phyloP scores from a whole-genome alignment of 192 early-diverging fungal genomes.

The Rhizophagus prolifer region DNA sequence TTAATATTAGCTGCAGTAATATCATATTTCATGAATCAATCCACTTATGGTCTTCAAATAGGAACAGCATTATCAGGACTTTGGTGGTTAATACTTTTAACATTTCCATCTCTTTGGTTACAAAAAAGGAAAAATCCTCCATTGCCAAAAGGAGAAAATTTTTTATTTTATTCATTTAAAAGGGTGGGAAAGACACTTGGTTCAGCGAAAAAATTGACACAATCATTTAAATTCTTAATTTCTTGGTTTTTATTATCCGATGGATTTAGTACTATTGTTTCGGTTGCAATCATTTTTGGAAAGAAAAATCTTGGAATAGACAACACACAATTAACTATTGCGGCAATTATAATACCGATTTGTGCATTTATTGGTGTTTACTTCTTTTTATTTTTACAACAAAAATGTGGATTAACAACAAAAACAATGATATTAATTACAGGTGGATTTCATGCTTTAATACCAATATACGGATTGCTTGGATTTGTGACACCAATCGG shows the following conservation, averaged over 20 bases:
- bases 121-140: conserved; percentile 44
- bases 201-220: conserved; percentile 48
- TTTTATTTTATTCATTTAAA: conserved; percentile 45
- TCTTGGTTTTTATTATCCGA: conserved; percentile 75
- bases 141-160: conserved; percentile 40
- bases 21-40: conserved; percentile 31
- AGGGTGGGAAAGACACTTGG: conserved; percentile 38
- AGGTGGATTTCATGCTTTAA: conserved; percentile 42
- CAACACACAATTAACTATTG: conserved; percentile 49
- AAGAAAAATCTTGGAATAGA: conserved; percentile 52
- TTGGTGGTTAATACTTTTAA: conserved; percentile 52
- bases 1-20: conserved; percentile 42
- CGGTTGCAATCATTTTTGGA: conserved; percentile 58
- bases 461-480: conserved; percentile 65
- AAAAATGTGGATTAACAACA: conserved; percentile 45
- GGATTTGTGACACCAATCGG: conserved; percentile 61
- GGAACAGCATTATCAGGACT: conserved; percentile 45
- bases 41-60: conserved; percentile 42
- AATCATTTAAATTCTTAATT: conserved; percentile 63
- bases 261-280: conserved; percentile 58
- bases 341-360: conserved; percentile 58
- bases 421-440: conserved; percentile 56
- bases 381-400: conserved; percentile 57
- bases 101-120: conserved; percentile 42
- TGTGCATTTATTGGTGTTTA: conserved; percentile 55